Evolutionary conservation across 108 stramenopile species (phyloP), one percentile per base, ranked within the genome.

Genomic region (Skeletonema grethae): DNA sequence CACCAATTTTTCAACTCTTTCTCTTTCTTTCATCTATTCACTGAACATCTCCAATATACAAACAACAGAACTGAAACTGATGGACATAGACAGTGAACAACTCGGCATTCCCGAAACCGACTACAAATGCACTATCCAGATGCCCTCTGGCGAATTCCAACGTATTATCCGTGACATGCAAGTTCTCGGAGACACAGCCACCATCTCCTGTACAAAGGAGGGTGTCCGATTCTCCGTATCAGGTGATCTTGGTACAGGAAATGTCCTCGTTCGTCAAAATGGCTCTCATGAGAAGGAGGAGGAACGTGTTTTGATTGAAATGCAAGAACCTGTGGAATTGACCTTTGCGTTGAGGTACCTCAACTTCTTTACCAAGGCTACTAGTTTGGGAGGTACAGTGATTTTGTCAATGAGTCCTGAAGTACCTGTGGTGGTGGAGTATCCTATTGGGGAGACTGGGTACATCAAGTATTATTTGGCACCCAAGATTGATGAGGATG

Each of bases 401-500:
- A 86, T 93, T 63, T 83, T 99, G 60, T 87, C 83, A 57, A 97
- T 99, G 97, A 92, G 89, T 63, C 96, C 97, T 13, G 98, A 97
- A 29, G 93, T 99, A 31, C 99, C 99, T 4, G 83, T 99, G 29
- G 95, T 99, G 13, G 89, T 99, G 10, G 99, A 99, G 83, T 99
- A 99, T 84, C 97, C 96, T 58, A 96, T 99, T 82, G 87, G 86
- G 28, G 92, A 95, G 57, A 84, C 79, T 35, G 97, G 97, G 28
- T 82, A 91, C 73, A 87, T 99, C 56, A 95, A 95, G 71, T 99
- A 97, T 85, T 99, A 96, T 87, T 86, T 99, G 79, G 99, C 99
- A 24, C 99, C 99, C 39, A 99, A 99, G 95, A 98, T 99, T 75
- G 99, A 99, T 69, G 99, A 99, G 72, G 95, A 93, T 29, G 82